A percentile compares a stretch with the other conserved stretches of the same genome.
phyloP scores from a whole-genome alignment of 768 basidiomycete genomes.

The Podaxis sp. region DNA sequence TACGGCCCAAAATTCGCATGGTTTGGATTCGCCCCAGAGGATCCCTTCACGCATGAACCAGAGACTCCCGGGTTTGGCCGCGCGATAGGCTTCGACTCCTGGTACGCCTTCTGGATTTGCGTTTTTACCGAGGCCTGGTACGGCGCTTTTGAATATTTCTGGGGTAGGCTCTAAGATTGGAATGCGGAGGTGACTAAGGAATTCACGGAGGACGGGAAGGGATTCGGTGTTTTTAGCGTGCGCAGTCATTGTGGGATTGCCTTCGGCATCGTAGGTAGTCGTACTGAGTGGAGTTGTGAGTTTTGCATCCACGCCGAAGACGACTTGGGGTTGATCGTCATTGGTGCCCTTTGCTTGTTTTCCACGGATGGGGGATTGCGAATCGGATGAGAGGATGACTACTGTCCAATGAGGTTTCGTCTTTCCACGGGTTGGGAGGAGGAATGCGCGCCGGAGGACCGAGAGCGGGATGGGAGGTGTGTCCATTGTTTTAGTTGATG shows the following conservation, averaged over 20 bases:
- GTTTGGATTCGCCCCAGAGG: constrained; percentile 74
- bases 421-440: constrained; percentile 76
- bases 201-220: constrained; percentile 45
- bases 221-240: constrained; percentile 55
- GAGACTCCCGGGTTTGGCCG: constrained; percentile 68
- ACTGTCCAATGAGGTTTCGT: constrained; percentile 72
- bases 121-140: constrained; percentile 32
- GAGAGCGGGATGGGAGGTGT: constrained; percentile 46
- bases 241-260: constrained; percentile 26
- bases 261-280: constrained; percentile 33
- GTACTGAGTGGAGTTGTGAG: constrained; percentile 45
- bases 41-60: constrained; percentile 73
- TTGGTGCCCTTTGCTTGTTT: constrained; percentile 32
- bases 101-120: constrained; percentile 48
- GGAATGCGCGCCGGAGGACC: constrained; percentile 57
- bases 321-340: constrained; percentile 50
- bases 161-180: constrained; percentile 45
- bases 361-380: constrained; percentile 36
- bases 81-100: constrained; percentile 67
- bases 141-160: constrained; percentile 56
- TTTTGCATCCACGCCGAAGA: constrained; percentile 70
- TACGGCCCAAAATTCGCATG: constrained; percentile 75
- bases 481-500: constrained; percentile 48
- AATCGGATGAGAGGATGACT: constrained; percentile 59
- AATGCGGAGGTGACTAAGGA: constrained; percentile 48